Evolutionary conservation across 2,329 filamentous ascomycete species (phyloP).

Genomic region (Pyrenophora graminea): DNA sequence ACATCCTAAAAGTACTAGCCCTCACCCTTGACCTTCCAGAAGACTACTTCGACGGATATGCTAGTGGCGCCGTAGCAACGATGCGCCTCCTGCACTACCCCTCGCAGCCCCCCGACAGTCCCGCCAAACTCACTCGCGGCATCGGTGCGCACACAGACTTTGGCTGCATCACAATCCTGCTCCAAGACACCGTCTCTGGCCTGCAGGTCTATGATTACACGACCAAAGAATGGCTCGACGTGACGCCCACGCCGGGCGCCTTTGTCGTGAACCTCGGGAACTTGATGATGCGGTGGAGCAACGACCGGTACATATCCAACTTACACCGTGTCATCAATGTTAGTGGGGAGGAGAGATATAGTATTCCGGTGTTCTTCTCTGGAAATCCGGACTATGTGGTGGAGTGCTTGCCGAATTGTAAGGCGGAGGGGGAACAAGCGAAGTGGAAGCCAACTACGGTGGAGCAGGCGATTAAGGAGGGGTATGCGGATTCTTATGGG

Average conservation of each 20-base stretch:
- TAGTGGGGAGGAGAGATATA: conserved; percentile 47
- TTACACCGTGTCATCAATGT: conserved; percentile 51
- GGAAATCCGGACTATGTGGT: conserved; percentile 52
- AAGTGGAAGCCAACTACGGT: conserved; percentile 53
- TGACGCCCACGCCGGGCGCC: conserved; percentile 73
- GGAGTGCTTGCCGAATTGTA: conserved; percentile 50
- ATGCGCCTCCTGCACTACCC: conserved; percentile 53
- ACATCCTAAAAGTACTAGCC: conserved; percentile 49
- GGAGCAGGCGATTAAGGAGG: conserved; percentile 46
- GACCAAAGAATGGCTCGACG: conserved; percentile 76
- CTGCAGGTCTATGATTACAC: conserved; percentile 77
- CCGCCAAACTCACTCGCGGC: conserved; percentile 45
- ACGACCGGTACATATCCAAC: conserved; percentile 50
- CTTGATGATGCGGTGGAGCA: conserved; percentile 50
- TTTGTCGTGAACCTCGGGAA: conserved; percentile 82
- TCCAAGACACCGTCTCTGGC: conserved; percentile 57
- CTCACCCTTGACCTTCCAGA: conserved; percentile 47
- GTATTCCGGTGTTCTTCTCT: conserved; percentile 51
- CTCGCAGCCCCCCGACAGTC: conserved; percentile 44
- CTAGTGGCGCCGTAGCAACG: conserved; percentile 45
- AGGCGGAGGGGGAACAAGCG: conserved; percentile 37
- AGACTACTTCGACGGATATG: conserved; percentile 46
- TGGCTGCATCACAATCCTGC: conserved; percentile 48
- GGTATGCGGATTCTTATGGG: conserved; percentile 52
- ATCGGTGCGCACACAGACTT: conserved; percentile 53